Conservation (phyloP, 805 yeast genomes). For the Metschnikowia noctiluminum region DNA sequence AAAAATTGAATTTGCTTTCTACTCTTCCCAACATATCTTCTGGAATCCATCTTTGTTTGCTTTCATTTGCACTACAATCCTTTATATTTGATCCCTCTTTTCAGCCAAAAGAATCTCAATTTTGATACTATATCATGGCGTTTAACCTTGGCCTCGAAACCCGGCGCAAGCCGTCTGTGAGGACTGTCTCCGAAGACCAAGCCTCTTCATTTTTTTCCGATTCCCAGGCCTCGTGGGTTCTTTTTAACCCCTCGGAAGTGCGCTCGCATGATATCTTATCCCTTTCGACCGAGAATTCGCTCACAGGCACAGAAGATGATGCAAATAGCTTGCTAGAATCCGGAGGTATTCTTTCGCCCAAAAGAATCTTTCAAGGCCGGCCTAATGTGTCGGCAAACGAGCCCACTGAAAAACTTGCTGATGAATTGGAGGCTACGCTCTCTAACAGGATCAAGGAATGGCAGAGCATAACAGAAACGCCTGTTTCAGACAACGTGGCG, state of each 20-base stretch:
- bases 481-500: constrained; percentile 18
- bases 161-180: constrained; percentile 11
- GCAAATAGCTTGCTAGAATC: constrained; percentile 2
- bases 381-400: neutral
- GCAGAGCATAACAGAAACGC: constrained; percentile 15
- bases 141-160: constrained; percentile 14
- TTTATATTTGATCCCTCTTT: no score
- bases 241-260: constrained; percentile 16
- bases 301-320: constrained; percentile 13
- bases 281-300: constrained; percentile 17
- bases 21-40: no score
- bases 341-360: neutral
- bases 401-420: constrained; percentile 11
- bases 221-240: constrained; percentile 20
- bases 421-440: constrained; percentile 10
- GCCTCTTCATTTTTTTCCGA: constrained; percentile 17
- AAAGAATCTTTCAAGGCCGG: neutral
- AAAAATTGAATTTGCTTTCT: no score
- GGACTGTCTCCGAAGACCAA: constrained; percentile 10
- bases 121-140: constrained; percentile 9
- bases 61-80: no score
- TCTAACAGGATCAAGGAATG: constrained; percentile 16
- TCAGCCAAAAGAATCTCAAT: no score
- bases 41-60: no score
- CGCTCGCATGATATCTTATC: constrained; percentile 15